Evolutionary conservation across 345 rosid genomes (phyloP).

Genomic region (Microthlaspi erraticum): DNA sequence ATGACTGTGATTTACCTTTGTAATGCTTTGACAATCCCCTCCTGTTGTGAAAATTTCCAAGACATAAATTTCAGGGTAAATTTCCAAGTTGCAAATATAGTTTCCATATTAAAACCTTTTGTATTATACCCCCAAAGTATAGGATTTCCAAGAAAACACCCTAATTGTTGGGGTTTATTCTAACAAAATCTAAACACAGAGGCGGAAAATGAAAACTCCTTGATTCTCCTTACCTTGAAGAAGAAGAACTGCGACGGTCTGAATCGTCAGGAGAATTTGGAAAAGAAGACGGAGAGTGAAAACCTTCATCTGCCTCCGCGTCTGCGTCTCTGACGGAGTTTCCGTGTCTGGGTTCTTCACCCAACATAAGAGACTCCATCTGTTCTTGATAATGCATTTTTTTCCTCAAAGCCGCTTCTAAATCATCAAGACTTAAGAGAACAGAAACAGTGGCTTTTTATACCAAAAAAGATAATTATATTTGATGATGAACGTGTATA

Average conservation of each 20-base stretch:
- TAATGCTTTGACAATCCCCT: constrained; percentile 53
- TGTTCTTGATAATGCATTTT: constrained; percentile 46
- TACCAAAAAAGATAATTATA: neutral
- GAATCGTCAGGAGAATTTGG: constrained; percentile 46
- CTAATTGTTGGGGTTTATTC: neutral
- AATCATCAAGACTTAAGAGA: neutral
- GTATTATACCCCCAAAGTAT: neutral
- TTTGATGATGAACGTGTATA: constrained; percentile 2
- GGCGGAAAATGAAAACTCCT: neutral
- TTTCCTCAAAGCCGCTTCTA: constrained; percentile 1
- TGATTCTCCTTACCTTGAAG: constrained; percentile 37
- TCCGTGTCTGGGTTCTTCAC: constrained; percentile 46
- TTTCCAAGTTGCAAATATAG: constrained; percentile 6
- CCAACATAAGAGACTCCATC: constrained; percentile 43
- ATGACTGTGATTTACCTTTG: constrained; percentile 55
- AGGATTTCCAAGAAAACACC: neutral
- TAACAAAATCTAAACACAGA: neutral
- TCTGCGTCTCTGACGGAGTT: constrained; percentile 33
- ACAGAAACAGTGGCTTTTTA: constrained; percentile 16
- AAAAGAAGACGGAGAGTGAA: constrained; percentile 38
- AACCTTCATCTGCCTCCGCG: constrained; percentile 36
- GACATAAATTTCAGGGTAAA: neutral
- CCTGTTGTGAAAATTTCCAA: constrained; percentile 21
- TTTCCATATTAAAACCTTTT: neutral
- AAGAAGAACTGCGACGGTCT: constrained; percentile 36